Evolutionary conservation across 768 basidiomycete genomes (phyloP).

Genomic region (Boletus coccyginus): DNA sequence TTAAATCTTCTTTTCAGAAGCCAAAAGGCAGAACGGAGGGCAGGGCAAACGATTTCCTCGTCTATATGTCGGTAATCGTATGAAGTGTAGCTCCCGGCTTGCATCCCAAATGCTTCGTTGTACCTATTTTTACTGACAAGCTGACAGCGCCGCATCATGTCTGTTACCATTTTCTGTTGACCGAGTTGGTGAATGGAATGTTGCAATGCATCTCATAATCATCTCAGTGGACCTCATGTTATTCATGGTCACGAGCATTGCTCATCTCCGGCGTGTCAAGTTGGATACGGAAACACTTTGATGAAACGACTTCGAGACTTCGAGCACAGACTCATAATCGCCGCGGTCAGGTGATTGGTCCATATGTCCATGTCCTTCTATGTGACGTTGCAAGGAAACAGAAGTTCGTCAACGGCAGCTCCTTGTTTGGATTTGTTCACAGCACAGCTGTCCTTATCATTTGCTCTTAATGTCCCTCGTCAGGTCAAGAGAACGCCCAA

Average conservation of each 20-base stretch:
- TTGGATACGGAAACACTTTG: conserved; percentile 18
- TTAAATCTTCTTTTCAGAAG: conserved; percentile 9
- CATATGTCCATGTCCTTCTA: conserved; percentile 18
- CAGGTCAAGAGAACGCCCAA: conserved; percentile 11
- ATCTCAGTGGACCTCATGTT: conserved; percentile 16
- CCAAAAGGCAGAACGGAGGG: conserved; percentile 22
- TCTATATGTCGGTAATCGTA: conserved; percentile 21
- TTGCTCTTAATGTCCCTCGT: conserved; percentile 29
- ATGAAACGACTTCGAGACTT: conserved; percentile 33
- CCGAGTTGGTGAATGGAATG: conserved; percentile 21
- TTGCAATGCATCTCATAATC: conserved; percentile 8
- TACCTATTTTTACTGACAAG: conserved; percentile 24
- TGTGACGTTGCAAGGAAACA: conserved; percentile 26
- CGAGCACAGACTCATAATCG: conserved; percentile 22
- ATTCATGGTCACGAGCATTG: conserved; percentile 12
- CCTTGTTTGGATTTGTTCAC: conserved; percentile 25
- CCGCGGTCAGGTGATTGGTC: conserved; percentile 27
- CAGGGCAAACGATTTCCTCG: conserved; percentile 24
- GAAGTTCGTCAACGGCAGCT: conserved; percentile 25
- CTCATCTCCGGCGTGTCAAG: conserved; percentile 27
- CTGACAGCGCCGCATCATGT: conserved; percentile 19
- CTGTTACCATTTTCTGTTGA: conserved; percentile 21
- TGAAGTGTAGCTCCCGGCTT: conserved; percentile 24
- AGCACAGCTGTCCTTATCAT: conserved; percentile 29
- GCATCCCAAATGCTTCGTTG: conserved; percentile 28